phyloP scores from a whole-genome alignment of 257 asterid species.

The Rehmannia glutinosa region DNA sequence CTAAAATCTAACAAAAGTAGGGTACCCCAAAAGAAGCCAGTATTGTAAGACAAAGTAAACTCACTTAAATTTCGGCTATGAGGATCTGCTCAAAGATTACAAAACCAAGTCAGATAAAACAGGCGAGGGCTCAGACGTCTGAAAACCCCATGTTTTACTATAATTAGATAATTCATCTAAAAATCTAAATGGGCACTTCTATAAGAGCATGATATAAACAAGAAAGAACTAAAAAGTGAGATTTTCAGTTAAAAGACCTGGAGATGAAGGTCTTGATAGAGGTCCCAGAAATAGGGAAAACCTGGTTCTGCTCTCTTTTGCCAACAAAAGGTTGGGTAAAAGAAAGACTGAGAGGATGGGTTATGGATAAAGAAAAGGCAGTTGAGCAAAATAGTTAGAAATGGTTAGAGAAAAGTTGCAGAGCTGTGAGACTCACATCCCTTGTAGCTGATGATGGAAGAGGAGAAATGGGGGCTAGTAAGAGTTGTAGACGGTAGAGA shows the following conservation, averaged over 20 bases:
- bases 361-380: neutral
- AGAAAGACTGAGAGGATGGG: neutral
- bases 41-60: conserved; percentile 21
- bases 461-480: conserved; percentile 3
- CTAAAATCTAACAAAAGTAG: conserved; percentile 14
- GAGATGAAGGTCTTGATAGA: neutral
- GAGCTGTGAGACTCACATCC: conserved; percentile 20
- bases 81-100: conserved; percentile 39
- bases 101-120: conserved; percentile 15
- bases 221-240: neutral
- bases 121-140: conserved; percentile 14
- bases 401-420: conserved; percentile 9
- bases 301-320: neutral
- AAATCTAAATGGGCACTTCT: conserved; percentile 28
- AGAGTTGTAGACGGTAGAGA: conserved; percentile 16
- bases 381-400: conserved; percentile 11
- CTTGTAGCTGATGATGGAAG: conserved; percentile 15
- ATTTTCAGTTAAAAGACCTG: neutral
- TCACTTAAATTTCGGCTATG: conserved; percentile 19
- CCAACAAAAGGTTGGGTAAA: neutral
- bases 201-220: neutral
- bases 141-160: conserved; percentile 19
- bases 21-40: conserved; percentile 18
- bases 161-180: conserved; percentile 15
- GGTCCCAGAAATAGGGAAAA: neutral